Evolutionary conservation across 257 asterid species (phyloP), one percentile per base, ranked within the genome.

Genomic region (Plantago major): DNA sequence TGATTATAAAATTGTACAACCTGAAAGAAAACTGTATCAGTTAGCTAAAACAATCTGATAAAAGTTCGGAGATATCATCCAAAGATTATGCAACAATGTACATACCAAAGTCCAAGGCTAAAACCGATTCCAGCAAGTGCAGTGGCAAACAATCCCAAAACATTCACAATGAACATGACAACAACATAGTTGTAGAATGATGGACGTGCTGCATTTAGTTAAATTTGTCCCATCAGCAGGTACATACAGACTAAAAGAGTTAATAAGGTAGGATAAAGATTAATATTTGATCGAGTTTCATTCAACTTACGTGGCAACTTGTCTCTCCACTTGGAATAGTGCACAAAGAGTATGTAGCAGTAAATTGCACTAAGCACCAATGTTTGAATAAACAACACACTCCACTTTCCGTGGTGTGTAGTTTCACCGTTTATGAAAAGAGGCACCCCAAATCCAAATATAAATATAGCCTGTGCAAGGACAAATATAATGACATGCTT

Each of bases 311-410:
- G 96, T 46, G 97, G 98, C 67, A 92, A 74, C 84, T 84, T 84
- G 53, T 84, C 96, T 74, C 87, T 88, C 98, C 97, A 92, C 76
- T 86, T 92, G 38, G 98, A 85, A 70, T 86, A 89, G 74, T 92
- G 98, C 73, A 86, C 90, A 60, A 86, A 84, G 14, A 86, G 68
- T 69, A 89, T 80, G 87, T 88, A 89, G 69, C 94, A 84, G 67
- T 92, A 92, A 51, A 79, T 78, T 46, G 82, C 81, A 58, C 89
- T 63, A 48, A 89, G 81, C 63, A 82, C 74, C 76, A 84, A 69
- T 42, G 80, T 74, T 69, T 84, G 81, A 67, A 67, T 40, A 65
- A 84, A 71, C 80, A 80, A 77, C 49, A 85, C 68, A 38, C 76
- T 76, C 97, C 97, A 86, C 74, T 86, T 92, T 55, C 87, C 97